Base-by-base conservation (phyloP, 1,284 basidiomycete species). In the Mycosarcoma mackinlayi region DNA sequence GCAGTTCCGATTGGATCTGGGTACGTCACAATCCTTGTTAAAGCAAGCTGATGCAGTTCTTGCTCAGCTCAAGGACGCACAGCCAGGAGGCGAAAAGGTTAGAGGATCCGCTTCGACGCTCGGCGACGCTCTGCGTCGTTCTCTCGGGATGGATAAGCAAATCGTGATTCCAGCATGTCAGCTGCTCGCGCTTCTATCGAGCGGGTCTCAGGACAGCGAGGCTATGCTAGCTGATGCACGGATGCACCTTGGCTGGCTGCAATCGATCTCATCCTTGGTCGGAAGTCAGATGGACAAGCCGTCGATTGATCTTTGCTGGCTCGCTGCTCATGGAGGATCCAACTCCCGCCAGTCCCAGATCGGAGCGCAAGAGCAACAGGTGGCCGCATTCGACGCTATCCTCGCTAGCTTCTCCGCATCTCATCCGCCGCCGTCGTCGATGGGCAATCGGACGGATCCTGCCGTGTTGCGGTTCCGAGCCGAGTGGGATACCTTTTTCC, bases 241-340 rank as follows among this genome's bases (percentile, higher is more conserved):
- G 18, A 4, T 25, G 61, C 61, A 64, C 30, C 11, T 64, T 9
- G 5, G 13, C 23, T 64, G 67, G 67, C 31, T 70, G 21, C 13
- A 23, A 5, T 19, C 37, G 27, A 45, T 64, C 5, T 34, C 39
- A 9, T n/a, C 14, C 1, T 14, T 70, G 44, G 28, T 64, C 0
- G 51, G 41, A n/a, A 52, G 23, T 1, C 34, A 48, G n/a, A 19
- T 9, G 9, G 19, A 30, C 2, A 50, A 48, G 33, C 39, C 39
- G 13, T 24, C 13, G 8, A 6, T 54, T 2, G 67, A 70, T 28
- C 5, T 64, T 10, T 64, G 61, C 46, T 70, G 67, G 67, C 25
- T 70, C 10, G 60, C 67, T 6, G 67, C 67, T 6, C 64, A 48
- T 16, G 67, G 44, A 3, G 67, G 67, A 19, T 19, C n/a, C 8